Evolutionary conservation across 129 eudicot species (phyloP), one percentile per base, ranked within the genome.

Genomic region (Rutidosis leptorrhynchoides): DNA sequence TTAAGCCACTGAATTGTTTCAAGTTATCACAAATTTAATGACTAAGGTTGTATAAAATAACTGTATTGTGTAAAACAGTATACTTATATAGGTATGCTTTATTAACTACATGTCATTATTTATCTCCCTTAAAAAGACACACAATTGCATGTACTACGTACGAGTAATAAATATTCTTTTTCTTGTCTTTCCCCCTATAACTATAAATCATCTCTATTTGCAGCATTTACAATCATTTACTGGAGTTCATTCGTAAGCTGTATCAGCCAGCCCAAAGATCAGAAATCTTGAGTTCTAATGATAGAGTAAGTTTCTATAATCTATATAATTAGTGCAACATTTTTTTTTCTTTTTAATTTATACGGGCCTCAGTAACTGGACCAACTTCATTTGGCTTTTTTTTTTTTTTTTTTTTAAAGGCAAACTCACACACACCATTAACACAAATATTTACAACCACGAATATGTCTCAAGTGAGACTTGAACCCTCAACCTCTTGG

Each of bases 211-310:
- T 6, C 15, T 53, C 28, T 12, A 6, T 75, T 46, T 79, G 77
- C 88, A 91, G 97, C 77, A 91, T 85, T 28, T 91, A 91, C 75
- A 87, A 85, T 67, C 83, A 87, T 75, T 24, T 79, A 65, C 67
- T 52, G 73, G 90, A 81, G 65, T 77, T 91, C 45, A 64, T 82
- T 65, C 64, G 70, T 45, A 88, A 81, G 68, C 76, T 85, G 45
- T 67, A 75, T 70, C 71, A 71, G 30, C 72, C 78, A 58, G 63
- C 75, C 3, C 63, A 71, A 69, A 81, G 83, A 77, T 27, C 79
- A n/a, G 74, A 58, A 62, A 21, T 32, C 57, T 33, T 62, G 33
- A 56, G 52, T 53, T 42, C 62, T 28, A 56, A 22, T 40, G 77
- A 49, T 30, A 69, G 72, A 28, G 89, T 85, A 77, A 82, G 96